Evolutionary conservation across 2,329 filamentous ascomycete species (phyloP), one percentile per base, ranked within the genome.

Genomic region (Chrysoporthe deuterocubensis): DNA sequence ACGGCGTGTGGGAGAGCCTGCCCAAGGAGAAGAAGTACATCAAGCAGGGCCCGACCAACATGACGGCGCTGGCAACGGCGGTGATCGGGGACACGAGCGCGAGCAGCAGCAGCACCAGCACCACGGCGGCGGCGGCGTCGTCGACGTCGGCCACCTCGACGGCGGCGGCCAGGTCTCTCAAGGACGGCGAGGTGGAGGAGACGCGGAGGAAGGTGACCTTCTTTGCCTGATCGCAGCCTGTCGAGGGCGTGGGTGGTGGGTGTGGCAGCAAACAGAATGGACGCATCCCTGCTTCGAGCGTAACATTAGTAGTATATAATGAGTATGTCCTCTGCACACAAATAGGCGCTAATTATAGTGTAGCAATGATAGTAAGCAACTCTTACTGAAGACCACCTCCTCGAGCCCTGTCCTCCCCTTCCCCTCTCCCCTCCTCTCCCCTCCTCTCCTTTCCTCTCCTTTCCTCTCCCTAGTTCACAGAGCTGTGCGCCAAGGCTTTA

Each of bases 1-100:
- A 82, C 44, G 72, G 72, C 1, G 70, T 81, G 2, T 70, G 83
- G 43, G 77, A 79, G 58, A 72, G 67, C 3, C 69, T 80, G 4
- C 81, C 81, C 1, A 78, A 75, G 71, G 75, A 81, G 37, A 83
- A 82, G 43, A 74, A 74, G 52, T 84, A 85, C 72, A 79, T 87
- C 70, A 72, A 78, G 67, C 77, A 74, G 32, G 78, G 79, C 66
- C 71, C 75, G 1, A 75, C 52, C 13, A 70, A 70, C 67, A 66
- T 70, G 69, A 70, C 69, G 4, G 50, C 61, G 3, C 43, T 69
- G 48, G 67, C 69, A 2, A 69, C 66, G 26, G 62, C 56, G 0
- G 50, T 57, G 1, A 2, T 61, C 5, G 62, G 37, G 37, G 37
- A 40, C 37, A 7, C 37, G 6, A 40, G 26, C 9, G 32, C n/a